A percentile compares a stretch with the other conserved stretches of the same genome.
phyloP scores from a whole-genome alignment of 768 basidiomycete species.

The Leccinum arenicola region DNA sequence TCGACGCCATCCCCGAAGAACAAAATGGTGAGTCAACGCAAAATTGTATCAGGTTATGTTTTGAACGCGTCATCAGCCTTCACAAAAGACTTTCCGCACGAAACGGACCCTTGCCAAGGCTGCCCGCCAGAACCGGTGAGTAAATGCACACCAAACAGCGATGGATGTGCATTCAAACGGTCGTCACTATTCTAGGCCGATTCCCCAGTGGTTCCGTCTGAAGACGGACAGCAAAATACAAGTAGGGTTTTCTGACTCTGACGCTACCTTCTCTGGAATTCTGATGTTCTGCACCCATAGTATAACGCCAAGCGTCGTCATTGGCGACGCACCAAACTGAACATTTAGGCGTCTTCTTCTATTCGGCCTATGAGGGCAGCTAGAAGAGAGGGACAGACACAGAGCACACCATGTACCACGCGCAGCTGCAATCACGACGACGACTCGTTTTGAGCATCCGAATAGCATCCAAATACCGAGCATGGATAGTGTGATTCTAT shows the following conservation, averaged over 20 bases:
- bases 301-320: constrained; percentile 97
- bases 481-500: neutral
- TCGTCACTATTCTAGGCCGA: constrained; percentile 56
- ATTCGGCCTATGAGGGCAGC: constrained; percentile 2
- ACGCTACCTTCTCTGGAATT: neutral
- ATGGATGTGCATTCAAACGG: neutral
- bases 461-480: neutral
- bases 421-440: constrained; percentile 21
- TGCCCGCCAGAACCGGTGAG: constrained; percentile 89
- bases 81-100: constrained; percentile 97
- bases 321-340: constrained; percentile 99
- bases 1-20: constrained; percentile 35
- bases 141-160: neutral
- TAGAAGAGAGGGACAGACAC: constrained; percentile 3
- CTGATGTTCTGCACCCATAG: constrained; percentile 34
- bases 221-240: constrained; percentile 96
- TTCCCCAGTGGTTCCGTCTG: constrained; percentile 98
- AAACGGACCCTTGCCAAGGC: constrained; percentile 98
- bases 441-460: neutral
- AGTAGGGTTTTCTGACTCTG: constrained; percentile 39
- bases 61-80: constrained; percentile 60
- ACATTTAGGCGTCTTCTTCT: constrained; percentile 58
- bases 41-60: neutral
- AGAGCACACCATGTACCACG: constrained; percentile 26
- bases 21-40: constrained; percentile 45